These are phyloP conservation scores for Cystofilobasidium bisporidii DNA, from an alignment of 768 basidiomycete genomes.

Conservation along the genomic window DNA sequence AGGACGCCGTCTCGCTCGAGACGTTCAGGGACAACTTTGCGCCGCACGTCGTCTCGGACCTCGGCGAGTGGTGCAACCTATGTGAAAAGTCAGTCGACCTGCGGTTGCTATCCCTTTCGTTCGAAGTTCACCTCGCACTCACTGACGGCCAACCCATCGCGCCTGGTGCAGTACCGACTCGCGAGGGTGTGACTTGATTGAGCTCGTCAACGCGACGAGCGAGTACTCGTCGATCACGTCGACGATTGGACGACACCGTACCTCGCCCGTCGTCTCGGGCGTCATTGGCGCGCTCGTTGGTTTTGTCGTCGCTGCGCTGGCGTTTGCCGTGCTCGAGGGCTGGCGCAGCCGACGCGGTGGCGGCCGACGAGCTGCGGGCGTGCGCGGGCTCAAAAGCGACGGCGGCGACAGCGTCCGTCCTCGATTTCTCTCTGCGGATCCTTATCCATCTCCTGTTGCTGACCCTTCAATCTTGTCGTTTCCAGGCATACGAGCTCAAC, in stretches of 20 bases:
- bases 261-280: constrained; percentile 33
- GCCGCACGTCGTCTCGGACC: constrained; percentile 30
- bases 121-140: too few species aligned
- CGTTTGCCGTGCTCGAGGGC: constrained; percentile 13
- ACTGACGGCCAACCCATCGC: neutral
- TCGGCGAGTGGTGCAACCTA: constrained; percentile 30
- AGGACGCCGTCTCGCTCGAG: constrained; percentile 27
- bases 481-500: too few species aligned
- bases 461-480: neutral
- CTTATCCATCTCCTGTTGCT: neutral
- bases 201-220: constrained; percentile 10
- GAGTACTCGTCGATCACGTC: constrained; percentile 18
- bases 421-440: too few species aligned
- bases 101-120: neutral
- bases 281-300: constrained; percentile 35
- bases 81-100: constrained; percentile 14
- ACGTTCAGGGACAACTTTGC: constrained; percentile 31
- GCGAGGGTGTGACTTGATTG: constrained; percentile 29
- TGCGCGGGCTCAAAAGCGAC: neutral
- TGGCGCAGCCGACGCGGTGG: neutral
- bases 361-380: neutral
- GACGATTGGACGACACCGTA: constrained; percentile 25
- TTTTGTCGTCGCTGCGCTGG: constrained; percentile 27
- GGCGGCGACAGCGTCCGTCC: constrained; percentile 22
- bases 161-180: constrained; percentile 1